Evolutionary conservation across 2,329 filamentous ascomycete genomes (phyloP), one percentile per base, ranked within the genome.

Genomic region (Colletotrichum acutatum): DNA sequence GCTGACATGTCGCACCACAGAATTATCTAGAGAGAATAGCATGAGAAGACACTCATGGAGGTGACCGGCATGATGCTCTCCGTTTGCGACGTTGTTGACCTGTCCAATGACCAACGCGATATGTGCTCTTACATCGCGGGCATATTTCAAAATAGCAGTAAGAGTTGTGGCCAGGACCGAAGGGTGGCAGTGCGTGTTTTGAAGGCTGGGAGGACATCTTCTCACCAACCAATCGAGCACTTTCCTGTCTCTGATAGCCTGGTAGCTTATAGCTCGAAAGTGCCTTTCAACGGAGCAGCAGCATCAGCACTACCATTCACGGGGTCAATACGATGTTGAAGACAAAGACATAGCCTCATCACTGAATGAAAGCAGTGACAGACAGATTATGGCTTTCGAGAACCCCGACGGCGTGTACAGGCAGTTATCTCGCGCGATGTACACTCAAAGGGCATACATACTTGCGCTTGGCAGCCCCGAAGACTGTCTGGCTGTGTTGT

Each of bases 21-120:
- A 94, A 93, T 2, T 96, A 98, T 79, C 95, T n/a, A 97, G 83
- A 98, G 98, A 84, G 96, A 95, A 79, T 98, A 97, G 80, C 96
- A 98, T 82, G 89, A 90, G 49, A 84, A 89, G n/a, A 93, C 93
- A 0, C 87, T 98, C 49, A 88, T 90, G 72, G 86, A 88, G 16
- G 86, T 98, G 28, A 95, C 92, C 0, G 77, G 85, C 56, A 93
- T 92, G 79, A 97, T 98, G 79, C 89, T 91, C n/a, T 86, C 87
- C 52, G 85, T 92, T 70, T 83, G 85, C 46, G 88, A 92, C 66
- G 87, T 86, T n/a, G 89, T 92, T 49, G 84, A 86, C 4, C 90
- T 95, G 19, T 85, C 88, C 0, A 87, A 91, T 49, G 82, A 84
- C 5, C 94, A 98, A 78, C 91, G 90, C 74, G 92, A 95, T 72